Evolutionary conservation across 208 protist genomes (phyloP).

Genomic region (Trypanosoma melophagium): DNA sequence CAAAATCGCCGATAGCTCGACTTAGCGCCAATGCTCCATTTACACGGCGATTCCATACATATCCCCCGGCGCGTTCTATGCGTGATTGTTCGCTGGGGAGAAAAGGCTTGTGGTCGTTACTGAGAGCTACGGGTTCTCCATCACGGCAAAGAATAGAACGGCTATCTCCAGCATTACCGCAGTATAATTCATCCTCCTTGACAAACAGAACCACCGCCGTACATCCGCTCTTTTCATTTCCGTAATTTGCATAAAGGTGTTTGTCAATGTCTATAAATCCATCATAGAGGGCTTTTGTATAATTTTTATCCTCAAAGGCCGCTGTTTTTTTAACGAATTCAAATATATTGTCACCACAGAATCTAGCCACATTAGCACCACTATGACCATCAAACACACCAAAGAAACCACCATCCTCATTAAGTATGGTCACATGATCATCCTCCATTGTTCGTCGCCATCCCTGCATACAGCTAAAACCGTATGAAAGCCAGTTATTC

Average conservation of each 20-base stretch:
- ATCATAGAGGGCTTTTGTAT: slow-evolving; percentile 74
- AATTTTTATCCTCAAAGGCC: slow-evolving; percentile 59
- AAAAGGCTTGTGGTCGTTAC: slow-evolving; percentile 93
- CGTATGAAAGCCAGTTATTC: slow-evolving; percentile 70
- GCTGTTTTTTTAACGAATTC: slow-evolving; percentile 62
- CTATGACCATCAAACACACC: slow-evolving; percentile 92
- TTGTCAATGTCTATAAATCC: slow-evolving; percentile 87
- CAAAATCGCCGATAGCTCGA: slow-evolving; percentile 94
- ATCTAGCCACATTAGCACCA: slow-evolving; percentile 63
- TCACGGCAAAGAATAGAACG: slow-evolving; percentile 85
- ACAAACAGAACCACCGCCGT: slow-evolving; percentile 87
- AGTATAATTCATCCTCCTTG: slow-evolving; percentile 72
- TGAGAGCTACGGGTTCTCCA: slow-evolving; percentile 86
- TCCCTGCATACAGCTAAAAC: slow-evolving; percentile 87
- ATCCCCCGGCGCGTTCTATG: slow-evolving; percentile 91
- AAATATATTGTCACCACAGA: slow-evolving; percentile 80
- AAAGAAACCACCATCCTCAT: slow-evolving; percentile 82
- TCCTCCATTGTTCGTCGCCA: slow-evolving; percentile 92
- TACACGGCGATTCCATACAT: slow-evolving; percentile 90
- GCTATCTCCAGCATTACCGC: slow-evolving; percentile 93
- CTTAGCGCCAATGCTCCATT: slow-evolving; percentile 95
- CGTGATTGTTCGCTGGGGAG: slow-evolving; percentile 72
- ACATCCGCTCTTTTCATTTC: slow-evolving; percentile 78
- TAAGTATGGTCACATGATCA: slow-evolving; percentile 74
- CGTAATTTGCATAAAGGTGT: slow-evolving; percentile 49